A percentile compares a stretch with the other conserved stretches of the same genome.
Evolutionary conservation across 176 grass and related monocot species (phyloP).

Genomic region (bread wheat (Triticum aestivum)): IWGSC_CS_RefSeq_v2.1 NC_057799.1:621061132-621061631

Average conservation of each 20-base stretch:
- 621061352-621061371: conserved; percentile 11
- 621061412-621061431: not conserved
- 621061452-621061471: conserved; percentile 5
- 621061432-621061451: not conserved
- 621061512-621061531: not conserved
- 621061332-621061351: conserved; percentile 31
- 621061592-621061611: not conserved
- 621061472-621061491: not conserved
- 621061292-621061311: conserved; percentile 34
- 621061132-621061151: not conserved
- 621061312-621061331: not conserved
- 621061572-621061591: not conserved
- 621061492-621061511: not conserved
- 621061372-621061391: conserved; percentile 27
- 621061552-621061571: not conserved
- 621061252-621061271: not conserved
- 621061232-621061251: not conserved
- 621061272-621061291: conserved; percentile 15
- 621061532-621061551: not conserved
- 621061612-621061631: conserved; percentile 12
- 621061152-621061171: not conserved
- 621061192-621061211: conserved; percentile 35
- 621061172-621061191: conserved; percentile 38
- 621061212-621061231: conserved; percentile 1
- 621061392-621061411: conserved; percentile 23